These are phyloP conservation scores for Talaromyces adpressus DNA, from an alignment of 495 filamentous ascomycete genomes.

Conservation along the genomic window DNA sequence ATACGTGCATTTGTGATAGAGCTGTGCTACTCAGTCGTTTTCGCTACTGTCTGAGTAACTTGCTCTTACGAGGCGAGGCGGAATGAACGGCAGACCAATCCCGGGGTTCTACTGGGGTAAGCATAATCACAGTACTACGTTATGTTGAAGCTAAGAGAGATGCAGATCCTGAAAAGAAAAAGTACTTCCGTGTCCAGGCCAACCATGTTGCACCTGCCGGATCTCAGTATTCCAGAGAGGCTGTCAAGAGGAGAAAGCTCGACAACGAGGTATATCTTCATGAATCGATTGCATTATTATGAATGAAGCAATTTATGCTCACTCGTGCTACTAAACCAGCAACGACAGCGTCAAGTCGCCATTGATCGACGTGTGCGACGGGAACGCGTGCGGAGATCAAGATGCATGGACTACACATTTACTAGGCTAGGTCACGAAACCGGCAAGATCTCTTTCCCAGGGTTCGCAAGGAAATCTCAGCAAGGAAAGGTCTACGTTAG, in stretches of 20 bases:
- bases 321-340: slow-evolving; percentile 6
- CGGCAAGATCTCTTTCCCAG: slow-evolving; percentile 4
- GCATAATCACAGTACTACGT: slow-evolving; percentile 3
- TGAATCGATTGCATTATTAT: not conserved
- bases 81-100: slow-evolving; percentile 25
- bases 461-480: slow-evolving; percentile 11
- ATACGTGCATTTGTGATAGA: not conserved
- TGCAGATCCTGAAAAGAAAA: slow-evolving; percentile 46
- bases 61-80: not conserved
- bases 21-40: not conserved
- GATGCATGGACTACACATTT: slow-evolving; percentile 22
- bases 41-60: not conserved
- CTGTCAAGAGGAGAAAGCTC: slow-evolving; percentile 33
- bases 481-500: slow-evolving; percentile 25
- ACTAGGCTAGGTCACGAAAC: slow-evolving; percentile 23
- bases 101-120: slow-evolving; percentile 43
- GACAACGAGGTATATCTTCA: slow-evolving; percentile 27
- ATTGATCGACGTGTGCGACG: slow-evolving; percentile 20
- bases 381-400: slow-evolving; percentile 28
- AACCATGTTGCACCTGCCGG: slow-evolving; percentile 38
- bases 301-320: not conserved
- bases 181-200: slow-evolving; percentile 50
- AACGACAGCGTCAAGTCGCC: slow-evolving; percentile 16
- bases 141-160: not conserved
- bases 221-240: slow-evolving; percentile 38